Evolutionary conservation across 2,329 filamentous ascomycete species (phyloP).

Genomic region (Exutisphaerella laricina): DNA sequence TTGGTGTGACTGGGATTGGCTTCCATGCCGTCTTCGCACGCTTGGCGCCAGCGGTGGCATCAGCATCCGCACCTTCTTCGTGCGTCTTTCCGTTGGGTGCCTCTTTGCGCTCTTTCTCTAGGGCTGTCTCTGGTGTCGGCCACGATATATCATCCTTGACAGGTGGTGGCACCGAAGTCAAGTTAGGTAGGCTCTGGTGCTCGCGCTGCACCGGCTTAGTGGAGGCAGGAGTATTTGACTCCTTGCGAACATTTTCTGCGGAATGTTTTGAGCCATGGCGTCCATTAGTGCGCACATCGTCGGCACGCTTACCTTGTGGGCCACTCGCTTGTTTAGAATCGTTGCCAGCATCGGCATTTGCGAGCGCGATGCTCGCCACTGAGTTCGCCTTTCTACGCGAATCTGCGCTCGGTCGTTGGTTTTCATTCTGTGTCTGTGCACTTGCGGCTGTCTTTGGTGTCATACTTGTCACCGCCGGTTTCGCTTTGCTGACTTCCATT

Average conservation of each 20-base stretch:
- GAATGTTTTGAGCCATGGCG: slow-evolving; percentile 18
- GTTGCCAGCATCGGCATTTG: not conserved
- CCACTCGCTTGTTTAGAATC: slow-evolving; percentile 21
- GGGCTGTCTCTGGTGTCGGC: slow-evolving; percentile 72
- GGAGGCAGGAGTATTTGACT: slow-evolving; percentile 3
- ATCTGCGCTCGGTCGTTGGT: slow-evolving; percentile 25
- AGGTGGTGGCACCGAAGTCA: slow-evolving; percentile 48
- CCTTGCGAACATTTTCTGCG: slow-evolving; percentile 13
- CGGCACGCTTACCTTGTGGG: slow-evolving; percentile 20
- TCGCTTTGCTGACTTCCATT: slow-evolving; percentile 58
- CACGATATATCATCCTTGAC: slow-evolving; percentile 74
- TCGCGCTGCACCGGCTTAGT: slow-evolving; percentile 18
- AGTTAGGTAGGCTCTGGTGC: slow-evolving; percentile 24
- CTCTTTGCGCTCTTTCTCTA: slow-evolving; percentile 72
- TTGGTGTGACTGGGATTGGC: slow-evolving; percentile 73
- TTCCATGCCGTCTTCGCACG: slow-evolving; percentile 78
- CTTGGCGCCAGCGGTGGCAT: slow-evolving; percentile 47
- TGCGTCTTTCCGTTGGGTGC: slow-evolving; percentile 55
- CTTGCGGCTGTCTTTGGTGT: slow-evolving; percentile 14
- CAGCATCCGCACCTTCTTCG: slow-evolving; percentile 54
- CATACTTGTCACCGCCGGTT: slow-evolving; percentile 35
- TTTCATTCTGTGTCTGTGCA: slow-evolving; percentile 20
- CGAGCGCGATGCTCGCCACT: slow-evolving; percentile 15
- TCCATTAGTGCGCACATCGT: slow-evolving; percentile 14
- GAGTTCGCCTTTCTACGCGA: slow-evolving; percentile 26